Base-by-base conservation (phyloP, 2,329 filamentous ascomycete species). In the Curvularia eragrostidis region DNA sequence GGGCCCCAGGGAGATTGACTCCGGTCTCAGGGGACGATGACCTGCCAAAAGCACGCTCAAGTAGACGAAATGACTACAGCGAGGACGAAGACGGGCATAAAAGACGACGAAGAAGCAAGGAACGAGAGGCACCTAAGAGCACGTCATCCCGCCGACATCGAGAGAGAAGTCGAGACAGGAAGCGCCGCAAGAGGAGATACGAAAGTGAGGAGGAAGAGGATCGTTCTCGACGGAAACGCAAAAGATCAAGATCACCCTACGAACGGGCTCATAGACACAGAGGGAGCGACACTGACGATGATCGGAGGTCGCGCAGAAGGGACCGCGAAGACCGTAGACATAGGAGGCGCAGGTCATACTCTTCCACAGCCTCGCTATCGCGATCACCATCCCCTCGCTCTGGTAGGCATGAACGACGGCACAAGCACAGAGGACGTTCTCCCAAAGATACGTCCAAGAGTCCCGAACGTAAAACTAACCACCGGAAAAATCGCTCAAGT, bases 1-100 rank as follows among this genome's bases (percentile, higher is more conserved):
- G 59, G 44, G 56, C 54, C 3, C 66, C 67, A 21, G 62, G 65
- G 12, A 65, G 70, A 18, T 60, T 73, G 12, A 70, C 68, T 9
- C 66, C 69, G 8, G 52, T 61, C 12, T 7, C 49, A 18, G 55
- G 55, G 21, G 59, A 67, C 30, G 62, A 71, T 15, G 62, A 71
- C 9, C 50, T 58, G 7, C 28, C 41, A 12, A 26, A 59, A n/a
- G 43, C 58, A 54, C 69, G 53, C 18, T 59, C 64, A 26, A 66
- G 60, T 21, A 65, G 67, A 41, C 64, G 56, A 21, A 51, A 52
- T 15, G 66, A 63, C 32, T 34, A 65, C 23, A 51, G 48, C 2
- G 52, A 69, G n/a, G 69, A 69, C n/a, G 70, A 59, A 12, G 51
- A 56, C 7, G 42, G 55, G 10, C 53, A 42, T 10, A 56, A 48